Conservation (phyloP, 495 filamentous ascomycete genomes). For the Podospora comata region DNA sequence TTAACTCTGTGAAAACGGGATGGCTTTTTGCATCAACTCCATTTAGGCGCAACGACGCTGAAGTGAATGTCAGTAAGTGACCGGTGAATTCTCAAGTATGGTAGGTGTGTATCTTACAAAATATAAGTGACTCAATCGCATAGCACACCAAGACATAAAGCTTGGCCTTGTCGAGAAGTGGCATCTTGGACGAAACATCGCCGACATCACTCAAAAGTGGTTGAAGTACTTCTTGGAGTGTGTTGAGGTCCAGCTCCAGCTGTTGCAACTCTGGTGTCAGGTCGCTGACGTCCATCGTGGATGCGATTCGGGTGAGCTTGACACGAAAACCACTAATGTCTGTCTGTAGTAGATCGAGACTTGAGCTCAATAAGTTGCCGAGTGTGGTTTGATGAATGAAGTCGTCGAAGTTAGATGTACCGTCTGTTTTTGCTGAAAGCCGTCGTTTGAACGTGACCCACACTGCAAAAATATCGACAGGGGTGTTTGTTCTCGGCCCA, state of each 20-base stretch:
- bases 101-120: slow-evolving; percentile 55
- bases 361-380: background rate
- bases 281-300: slow-evolving; percentile 42
- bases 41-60: slow-evolving; percentile 76
- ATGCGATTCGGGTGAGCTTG: background rate
- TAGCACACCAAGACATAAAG: slow-evolving; percentile 81
- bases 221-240: slow-evolving; percentile 66
- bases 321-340: background rate
- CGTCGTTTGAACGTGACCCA: background rate
- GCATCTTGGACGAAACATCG: slow-evolving; percentile 70
- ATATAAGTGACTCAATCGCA: slow-evolving; percentile 86
- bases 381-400: background rate
- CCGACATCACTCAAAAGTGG: slow-evolving; percentile 63
- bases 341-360: background rate
- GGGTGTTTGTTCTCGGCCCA: background rate
- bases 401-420: background rate
- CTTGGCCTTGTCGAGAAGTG: slow-evolving; percentile 90
- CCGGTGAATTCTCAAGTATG: background rate
- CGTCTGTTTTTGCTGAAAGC: background rate
- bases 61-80: slow-evolving; percentile 29
- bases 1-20: slow-evolving; percentile 78
- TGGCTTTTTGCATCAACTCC: slow-evolving; percentile 79
- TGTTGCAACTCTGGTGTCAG: slow-evolving; percentile 58
- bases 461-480: background rate
- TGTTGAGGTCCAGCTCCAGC: slow-evolving; percentile 72